A percentile compares a stretch with the other conserved stretches of the same genome.
Conservation (phyloP, 2,329 filamentous ascomycete species). For the Fusarium nurragi region DNA sequence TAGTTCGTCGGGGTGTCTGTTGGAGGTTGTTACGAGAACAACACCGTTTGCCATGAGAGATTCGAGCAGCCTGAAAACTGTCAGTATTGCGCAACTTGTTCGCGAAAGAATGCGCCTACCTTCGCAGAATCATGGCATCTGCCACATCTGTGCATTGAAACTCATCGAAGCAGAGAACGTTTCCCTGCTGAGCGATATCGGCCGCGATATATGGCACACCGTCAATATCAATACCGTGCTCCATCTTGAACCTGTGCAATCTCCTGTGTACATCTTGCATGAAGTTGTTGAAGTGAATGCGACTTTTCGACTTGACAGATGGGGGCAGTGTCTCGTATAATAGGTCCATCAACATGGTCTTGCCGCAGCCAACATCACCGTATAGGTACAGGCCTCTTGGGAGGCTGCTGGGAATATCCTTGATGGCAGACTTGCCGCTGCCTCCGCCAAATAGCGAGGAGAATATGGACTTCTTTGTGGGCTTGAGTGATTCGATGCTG, state of each 20-base stretch:
- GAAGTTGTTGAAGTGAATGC: conserved; percentile 99
- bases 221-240: conserved; percentile 88
- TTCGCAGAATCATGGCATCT: conserved; percentile 95
- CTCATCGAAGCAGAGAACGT: conserved; percentile 96
- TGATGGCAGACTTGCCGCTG: conserved; percentile 52
- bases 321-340: conserved; percentile 92
- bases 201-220: conserved; percentile 91
- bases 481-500: conserved; percentile 74
- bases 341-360: conserved; percentile 99
- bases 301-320: conserved; percentile 82
- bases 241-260: conserved; percentile 88
- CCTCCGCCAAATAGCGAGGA: conserved; percentile 69
- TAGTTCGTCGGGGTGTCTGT: conserved; percentile 93
- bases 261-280: conserved; percentile 98
- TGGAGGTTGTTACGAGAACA: conserved; percentile 94
- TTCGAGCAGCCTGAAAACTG: conserved; percentile 73
- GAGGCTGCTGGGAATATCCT: conserved; percentile 73
- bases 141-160: conserved; percentile 99
- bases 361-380: conserved; percentile 95
- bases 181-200: conserved; percentile 86
- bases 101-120: conserved; percentile 53
- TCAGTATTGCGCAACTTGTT: conserved; percentile 19
- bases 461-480: conserved; percentile 63
- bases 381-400: conserved; percentile 94
- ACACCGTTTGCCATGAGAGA: conserved; percentile 96